Percentiles rank a stretch among this genome's conserved stretches.
phyloP scores from a whole-genome alignment of 192 early-diverging fungal genomes.

The Backusella psychrophila region DNA sequence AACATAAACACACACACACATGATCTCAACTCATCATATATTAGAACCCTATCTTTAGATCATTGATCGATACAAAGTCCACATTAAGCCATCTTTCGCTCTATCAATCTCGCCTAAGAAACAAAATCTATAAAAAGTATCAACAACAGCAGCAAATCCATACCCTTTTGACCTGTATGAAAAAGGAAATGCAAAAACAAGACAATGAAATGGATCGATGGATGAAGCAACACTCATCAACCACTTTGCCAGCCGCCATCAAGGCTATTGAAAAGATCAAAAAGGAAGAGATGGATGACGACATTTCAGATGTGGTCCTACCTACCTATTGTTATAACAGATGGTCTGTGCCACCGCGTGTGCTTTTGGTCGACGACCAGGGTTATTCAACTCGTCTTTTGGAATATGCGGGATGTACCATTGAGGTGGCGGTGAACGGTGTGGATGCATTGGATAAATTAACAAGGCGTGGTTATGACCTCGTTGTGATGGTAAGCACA shows the following conservation, averaged over 20 bases:
- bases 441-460: conserved; percentile 62
- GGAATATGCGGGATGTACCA: conserved; percentile 62
- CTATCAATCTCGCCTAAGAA: not conserved
- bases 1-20: not conserved
- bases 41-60: not conserved
- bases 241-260: not conserved
- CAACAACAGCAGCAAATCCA: not conserved
- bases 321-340: not conserved
- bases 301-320: not conserved
- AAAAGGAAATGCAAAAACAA: not conserved
- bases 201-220: not conserved
- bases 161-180: not conserved
- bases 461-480: conserved; percentile 59
- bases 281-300: not conserved
- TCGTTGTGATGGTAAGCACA: conserved; percentile 59
- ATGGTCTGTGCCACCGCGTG: conserved; percentile 48
- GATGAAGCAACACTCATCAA: not conserved
- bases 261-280: not conserved
- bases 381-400: conserved; percentile 49
- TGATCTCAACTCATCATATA: not conserved
- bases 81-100: not conserved
- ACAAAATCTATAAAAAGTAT: not conserved
- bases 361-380: conserved; percentile 65
- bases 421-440: conserved; percentile 69
- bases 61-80: not conserved